These are phyloP conservation scores for Erythrophleum ivorense DNA, from an alignment of 331 rosid genomes.

Conservation along the genomic window DNA sequence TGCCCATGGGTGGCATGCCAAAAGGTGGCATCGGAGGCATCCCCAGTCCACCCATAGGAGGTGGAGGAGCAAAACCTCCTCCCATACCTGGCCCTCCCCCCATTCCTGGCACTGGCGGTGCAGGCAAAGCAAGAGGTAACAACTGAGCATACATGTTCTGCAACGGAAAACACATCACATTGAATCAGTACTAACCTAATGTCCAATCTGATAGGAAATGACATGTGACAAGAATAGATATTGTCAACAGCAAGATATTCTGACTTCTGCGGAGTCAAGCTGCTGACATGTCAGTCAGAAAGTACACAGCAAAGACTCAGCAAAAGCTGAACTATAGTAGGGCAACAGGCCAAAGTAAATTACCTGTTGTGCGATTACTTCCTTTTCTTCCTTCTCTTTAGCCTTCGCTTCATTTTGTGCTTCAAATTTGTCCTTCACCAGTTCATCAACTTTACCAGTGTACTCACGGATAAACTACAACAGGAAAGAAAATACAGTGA, in stretches of 20 bases:
- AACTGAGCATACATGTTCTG: constrained; percentile 99
- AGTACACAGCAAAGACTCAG: neutral
- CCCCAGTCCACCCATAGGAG: constrained; percentile 88
- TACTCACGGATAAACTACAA: constrained; percentile 91
- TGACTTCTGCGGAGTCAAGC: neutral
- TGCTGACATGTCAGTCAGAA: neutral
- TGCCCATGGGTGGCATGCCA: constrained; percentile 99
- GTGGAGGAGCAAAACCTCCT: constrained; percentile 81
- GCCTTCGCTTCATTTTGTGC: constrained; percentile 73
- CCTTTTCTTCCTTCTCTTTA: constrained; percentile 93
- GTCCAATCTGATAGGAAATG: constrained; percentile 7
- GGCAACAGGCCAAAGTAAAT: constrained; percentile 17
- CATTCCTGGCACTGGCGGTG: constrained; percentile 99
- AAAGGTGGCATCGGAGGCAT: constrained; percentile 99
- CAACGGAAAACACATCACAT: constrained; percentile 49
- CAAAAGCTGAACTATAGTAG: neutral
- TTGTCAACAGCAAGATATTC: constrained; percentile 26
- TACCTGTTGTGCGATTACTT: constrained; percentile 96
- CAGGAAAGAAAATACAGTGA: constrained; percentile 29
- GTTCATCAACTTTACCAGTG: constrained; percentile 96
- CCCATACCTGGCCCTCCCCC: constrained; percentile 72
- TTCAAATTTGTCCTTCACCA: constrained; percentile 89
- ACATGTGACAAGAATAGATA: neutral
- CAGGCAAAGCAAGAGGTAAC: constrained; percentile 98
- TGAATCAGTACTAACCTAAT: constrained; percentile 14